Evolutionary conservation across 2,329 filamentous ascomycete genomes (phyloP).

Genomic region (Hypoxylon sp.): DNA sequence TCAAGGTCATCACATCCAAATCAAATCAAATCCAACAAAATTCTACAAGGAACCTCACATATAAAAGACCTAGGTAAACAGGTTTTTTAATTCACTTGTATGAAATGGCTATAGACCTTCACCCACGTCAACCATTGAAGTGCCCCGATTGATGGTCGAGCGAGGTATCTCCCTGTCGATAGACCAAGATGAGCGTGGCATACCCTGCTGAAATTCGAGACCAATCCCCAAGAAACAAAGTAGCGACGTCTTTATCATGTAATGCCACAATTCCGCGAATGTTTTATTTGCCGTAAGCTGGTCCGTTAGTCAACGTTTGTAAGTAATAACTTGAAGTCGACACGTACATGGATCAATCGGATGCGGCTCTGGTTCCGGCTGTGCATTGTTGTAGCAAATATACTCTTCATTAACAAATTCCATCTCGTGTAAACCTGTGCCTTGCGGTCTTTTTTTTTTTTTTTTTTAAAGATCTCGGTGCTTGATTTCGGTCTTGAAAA

Average conservation of each 20-base stretch:
- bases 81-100: background rate
- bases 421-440: conserved; percentile 3
- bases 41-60: too few relatives aligned
- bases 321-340: too few relatives aligned
- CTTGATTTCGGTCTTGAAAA: background rate
- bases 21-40: too few relatives aligned
- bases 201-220: background rate
- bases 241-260: background rate
- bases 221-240: background rate
- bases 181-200: background rate
- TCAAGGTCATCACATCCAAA: too few relatives aligned
- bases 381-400: background rate
- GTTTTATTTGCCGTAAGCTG: conserved; percentile 25
- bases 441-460: background rate
- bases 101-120: background rate
- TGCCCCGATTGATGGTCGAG: background rate
- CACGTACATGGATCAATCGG: conserved; percentile 35
- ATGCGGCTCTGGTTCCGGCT: conserved; percentile 4
- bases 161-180: background rate
- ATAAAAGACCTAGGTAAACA: background rate
- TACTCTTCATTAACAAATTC: background rate
- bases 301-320: background rate
- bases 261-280: background rate
- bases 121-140: background rate
- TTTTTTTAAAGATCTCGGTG: too few relatives aligned